Evolutionary conservation across 345 rosid genomes (phyloP).

Genomic region (Linum usitatissimum): DNA sequence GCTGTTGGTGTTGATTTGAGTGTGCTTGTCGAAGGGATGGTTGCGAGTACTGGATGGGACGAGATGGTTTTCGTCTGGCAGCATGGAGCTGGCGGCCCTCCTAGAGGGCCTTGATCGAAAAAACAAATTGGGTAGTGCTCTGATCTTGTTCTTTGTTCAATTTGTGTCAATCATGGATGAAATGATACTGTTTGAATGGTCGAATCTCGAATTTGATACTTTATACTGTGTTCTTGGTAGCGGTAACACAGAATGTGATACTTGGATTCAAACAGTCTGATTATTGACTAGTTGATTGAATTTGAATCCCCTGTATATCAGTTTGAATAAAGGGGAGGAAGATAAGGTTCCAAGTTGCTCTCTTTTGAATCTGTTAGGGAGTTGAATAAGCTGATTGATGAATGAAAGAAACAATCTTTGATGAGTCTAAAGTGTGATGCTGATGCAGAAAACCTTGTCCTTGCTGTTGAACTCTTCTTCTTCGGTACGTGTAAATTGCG

Average conservation of each 20-base stretch:
- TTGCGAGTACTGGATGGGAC: conserved; percentile 95
- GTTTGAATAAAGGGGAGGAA: not conserved
- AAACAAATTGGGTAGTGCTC: conserved; percentile 6
- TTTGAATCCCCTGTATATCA: not conserved
- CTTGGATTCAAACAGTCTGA: not conserved
- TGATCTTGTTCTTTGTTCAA: not conserved
- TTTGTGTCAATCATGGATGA: not conserved
- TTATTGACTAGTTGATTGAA: not conserved
- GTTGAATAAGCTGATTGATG: not conserved
- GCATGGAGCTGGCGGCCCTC: conserved; percentile 61
- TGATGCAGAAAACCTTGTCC: too few species aligned
- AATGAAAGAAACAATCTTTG: too few species aligned
- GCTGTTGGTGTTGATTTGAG: conserved; percentile 84
- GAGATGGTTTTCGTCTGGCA: conserved; percentile 90
- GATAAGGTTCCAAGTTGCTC: too few species aligned
- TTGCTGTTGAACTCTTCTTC: too few species aligned
- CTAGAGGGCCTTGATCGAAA: conserved; percentile 43
- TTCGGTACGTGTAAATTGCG: too few species aligned
- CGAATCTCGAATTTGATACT: not conserved
- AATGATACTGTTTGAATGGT: not conserved
- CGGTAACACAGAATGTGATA: not conserved
- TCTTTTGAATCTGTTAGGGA: too few species aligned
- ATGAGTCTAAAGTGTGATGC: too few species aligned
- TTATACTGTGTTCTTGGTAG: not conserved
- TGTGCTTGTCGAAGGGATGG: conserved; percentile 82